These are phyloP conservation scores for Parasitella parasitica DNA, from an alignment of 371 early-diverging fungal genomes.

Conservation along the genomic window DNA sequence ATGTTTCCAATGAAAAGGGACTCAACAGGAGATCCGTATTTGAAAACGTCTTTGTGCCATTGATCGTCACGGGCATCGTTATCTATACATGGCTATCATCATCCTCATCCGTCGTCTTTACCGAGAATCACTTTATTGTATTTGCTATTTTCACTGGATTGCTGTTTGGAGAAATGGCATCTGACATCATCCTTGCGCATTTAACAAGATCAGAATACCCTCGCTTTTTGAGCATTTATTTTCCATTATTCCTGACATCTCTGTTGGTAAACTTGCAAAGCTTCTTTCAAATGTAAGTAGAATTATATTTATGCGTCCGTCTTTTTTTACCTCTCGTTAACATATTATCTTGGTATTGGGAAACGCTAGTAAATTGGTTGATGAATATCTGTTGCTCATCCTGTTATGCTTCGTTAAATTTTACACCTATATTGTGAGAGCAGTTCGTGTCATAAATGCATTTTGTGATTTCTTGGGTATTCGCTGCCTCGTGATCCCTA, in stretches of 20 bases:
- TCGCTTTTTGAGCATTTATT: conserved; percentile 40
- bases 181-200: conserved; percentile 88
- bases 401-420: conserved; percentile 41
- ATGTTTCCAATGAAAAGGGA: conserved; percentile 29
- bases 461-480: conserved; percentile 85
- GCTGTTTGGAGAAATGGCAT: conserved; percentile 86
- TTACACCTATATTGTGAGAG: conserved; percentile 79
- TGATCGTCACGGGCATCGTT: conserved; percentile 51
- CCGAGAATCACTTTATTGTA: conserved; percentile 65
- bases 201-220: conserved; percentile 83
- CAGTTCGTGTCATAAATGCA: conserved; percentile 76
- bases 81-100: conserved; percentile 70
- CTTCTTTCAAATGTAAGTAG: conserved; percentile 29
- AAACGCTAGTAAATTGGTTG: conserved; percentile 62
- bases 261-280: background rate
- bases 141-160: conserved; percentile 75
- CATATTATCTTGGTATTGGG: no score
- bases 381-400: conserved; percentile 16
- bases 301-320: no score
- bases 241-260: background rate
- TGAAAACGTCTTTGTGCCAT: conserved; percentile 44
- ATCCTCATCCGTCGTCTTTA: conserved; percentile 59
- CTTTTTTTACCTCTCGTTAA: no score
- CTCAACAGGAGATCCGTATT: conserved; percentile 15
- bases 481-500: conserved; percentile 76